These are phyloP conservation scores for Xylaria scruposa DNA, from an alignment of 495 filamentous ascomycete species.

Conservation along the genomic window DNA sequence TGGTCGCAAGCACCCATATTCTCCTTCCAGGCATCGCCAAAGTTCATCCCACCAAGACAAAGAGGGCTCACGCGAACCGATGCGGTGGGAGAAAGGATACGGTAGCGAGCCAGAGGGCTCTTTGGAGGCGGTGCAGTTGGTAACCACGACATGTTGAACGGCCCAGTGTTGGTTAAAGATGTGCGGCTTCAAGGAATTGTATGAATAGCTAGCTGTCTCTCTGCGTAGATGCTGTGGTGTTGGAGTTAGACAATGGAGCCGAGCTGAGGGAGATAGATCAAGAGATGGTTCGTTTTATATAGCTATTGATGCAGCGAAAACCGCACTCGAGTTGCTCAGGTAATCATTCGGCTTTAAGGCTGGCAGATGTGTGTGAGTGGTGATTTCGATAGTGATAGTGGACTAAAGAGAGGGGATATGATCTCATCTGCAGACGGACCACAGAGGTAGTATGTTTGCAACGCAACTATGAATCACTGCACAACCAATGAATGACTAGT, in stretches of 20 bases:
- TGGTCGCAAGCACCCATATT: slow-evolving; percentile 67
- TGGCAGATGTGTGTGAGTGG: background rate
- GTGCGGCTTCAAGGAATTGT: background rate
- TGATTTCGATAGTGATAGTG: background rate
- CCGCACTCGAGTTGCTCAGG: background rate
- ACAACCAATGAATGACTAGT: too few species aligned
- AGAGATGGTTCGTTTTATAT: slow-evolving; percentile 16
- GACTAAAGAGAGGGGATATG: background rate
- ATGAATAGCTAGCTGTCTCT: background rate
- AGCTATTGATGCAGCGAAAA: background rate
- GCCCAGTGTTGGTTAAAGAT: background rate
- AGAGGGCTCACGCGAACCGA: slow-evolving; percentile 65
- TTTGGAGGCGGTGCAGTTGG: slow-evolving; percentile 47
- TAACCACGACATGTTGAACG: slow-evolving; percentile 29
- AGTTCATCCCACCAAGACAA: slow-evolving; percentile 68
- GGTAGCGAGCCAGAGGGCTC: slow-evolving; percentile 61
- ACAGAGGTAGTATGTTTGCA: background rate
- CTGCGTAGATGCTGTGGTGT: background rate
- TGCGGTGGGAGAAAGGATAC: slow-evolving; percentile 65
- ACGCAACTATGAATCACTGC: too few species aligned
- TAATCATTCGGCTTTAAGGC: slow-evolving; percentile 9
- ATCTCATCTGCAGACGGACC: background rate
- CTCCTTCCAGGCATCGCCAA: slow-evolving; percentile 61
- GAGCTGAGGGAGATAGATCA: background rate
- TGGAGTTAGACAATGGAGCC: background rate